Evolutionary conservation across 208 protist genomes (phyloP).

Genomic region (Wallacemonas collosoma): DNA sequence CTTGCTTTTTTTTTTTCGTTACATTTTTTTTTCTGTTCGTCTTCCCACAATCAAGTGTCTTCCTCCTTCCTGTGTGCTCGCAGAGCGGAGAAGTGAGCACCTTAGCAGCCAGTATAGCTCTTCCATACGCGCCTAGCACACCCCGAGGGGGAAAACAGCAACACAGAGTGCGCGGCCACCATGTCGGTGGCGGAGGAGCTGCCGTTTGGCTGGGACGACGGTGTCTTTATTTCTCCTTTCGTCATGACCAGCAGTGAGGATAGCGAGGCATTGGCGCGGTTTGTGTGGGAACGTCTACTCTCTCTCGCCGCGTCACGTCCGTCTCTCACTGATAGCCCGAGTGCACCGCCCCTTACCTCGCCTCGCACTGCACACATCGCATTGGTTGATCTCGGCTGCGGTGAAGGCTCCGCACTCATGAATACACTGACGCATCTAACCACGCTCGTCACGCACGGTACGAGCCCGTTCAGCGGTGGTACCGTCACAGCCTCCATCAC

Average conservation of each 20-base stretch:
- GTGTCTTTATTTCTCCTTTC: constrained; percentile 74
- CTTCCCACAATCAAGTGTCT: too few relatives aligned
- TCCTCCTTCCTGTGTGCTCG: too few relatives aligned
- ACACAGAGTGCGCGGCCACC: too few relatives aligned
- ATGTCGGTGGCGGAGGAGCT: constrained; percentile 31
- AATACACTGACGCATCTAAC: background rate
- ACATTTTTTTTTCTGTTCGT: too few relatives aligned
- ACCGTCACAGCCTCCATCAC: constrained; percentile 19
- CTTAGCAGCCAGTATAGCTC: too few relatives aligned
- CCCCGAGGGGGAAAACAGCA: too few relatives aligned
- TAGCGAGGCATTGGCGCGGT: constrained; percentile 38
- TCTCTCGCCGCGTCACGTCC: too few relatives aligned
- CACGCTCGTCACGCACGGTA: background rate
- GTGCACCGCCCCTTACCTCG: background rate
- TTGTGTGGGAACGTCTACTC: constrained; percentile 22
- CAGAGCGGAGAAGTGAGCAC: too few relatives aligned
- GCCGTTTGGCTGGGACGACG: constrained; percentile 85
- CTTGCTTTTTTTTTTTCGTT: too few relatives aligned
- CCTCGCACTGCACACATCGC: constrained; percentile 22
- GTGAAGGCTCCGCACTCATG: constrained; percentile 58
- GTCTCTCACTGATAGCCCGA: too few relatives aligned
- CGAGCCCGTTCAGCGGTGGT: constrained; percentile 1
- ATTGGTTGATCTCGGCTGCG: constrained; percentile 72
- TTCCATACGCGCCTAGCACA: too few relatives aligned
- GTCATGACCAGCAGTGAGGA: constrained; percentile 42